Evolutionary conservation across 257 asterid genomes (phyloP).

Genomic region (Solanum gracilifrons): DNA sequence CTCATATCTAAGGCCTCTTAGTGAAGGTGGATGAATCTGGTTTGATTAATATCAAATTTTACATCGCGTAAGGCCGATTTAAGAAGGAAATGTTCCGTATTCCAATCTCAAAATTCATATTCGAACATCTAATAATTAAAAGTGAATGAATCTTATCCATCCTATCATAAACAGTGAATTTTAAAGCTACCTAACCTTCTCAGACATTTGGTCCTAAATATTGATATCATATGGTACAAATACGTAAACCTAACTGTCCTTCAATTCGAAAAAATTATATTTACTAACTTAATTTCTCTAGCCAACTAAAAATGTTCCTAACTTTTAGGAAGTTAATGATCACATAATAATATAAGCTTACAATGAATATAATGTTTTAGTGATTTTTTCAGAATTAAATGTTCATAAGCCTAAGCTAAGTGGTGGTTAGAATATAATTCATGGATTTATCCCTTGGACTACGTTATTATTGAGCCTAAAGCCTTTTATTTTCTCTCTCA

Average conservation of each 20-base stretch:
- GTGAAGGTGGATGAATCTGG: not conserved
- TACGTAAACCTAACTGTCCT: not conserved
- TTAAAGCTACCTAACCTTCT: not conserved
- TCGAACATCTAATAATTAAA: not conserved
- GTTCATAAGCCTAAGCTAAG: not conserved
- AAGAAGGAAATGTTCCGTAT: not conserved
- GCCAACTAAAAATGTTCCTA: no score
- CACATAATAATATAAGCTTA: not conserved
- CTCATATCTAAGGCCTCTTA: no score
- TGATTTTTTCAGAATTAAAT: not conserved
- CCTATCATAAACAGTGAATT: not conserved
- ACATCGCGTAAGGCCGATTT: not conserved
- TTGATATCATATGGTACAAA: not conserved
- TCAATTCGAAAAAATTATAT: not conserved
- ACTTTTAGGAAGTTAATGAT: not conserved
- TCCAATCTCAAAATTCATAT: not conserved
- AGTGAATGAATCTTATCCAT: not conserved
- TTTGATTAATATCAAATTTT: not conserved
- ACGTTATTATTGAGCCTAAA: no score
- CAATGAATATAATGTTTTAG: not conserved
- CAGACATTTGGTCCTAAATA: not conserved
- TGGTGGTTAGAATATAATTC: not conserved
- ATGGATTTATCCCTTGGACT: no score
- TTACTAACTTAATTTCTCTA: not conserved
- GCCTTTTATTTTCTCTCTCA: no score